Percentiles rank a stretch among this genome's conserved stretches.
Conservation (phyloP, 345 rosid species). For the Pelargonium nanum region DNA sequence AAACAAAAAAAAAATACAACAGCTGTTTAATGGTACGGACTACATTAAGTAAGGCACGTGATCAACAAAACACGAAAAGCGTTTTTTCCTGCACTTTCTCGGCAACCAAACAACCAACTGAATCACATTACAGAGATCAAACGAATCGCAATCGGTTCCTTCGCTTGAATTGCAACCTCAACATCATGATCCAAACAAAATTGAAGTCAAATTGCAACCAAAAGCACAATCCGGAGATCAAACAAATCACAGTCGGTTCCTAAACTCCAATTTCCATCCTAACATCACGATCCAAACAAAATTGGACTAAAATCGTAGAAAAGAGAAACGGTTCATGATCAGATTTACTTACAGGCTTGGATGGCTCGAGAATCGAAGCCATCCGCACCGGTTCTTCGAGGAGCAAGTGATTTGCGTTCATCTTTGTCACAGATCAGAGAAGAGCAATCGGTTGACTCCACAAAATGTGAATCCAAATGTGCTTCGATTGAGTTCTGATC, state of each 20-base stretch:
- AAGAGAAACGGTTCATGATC: neutral
- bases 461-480: neutral
- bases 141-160: too few species aligned
- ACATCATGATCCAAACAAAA: neutral
- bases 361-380: slow-evolving; percentile 63
- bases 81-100: slow-evolving; percentile 7
- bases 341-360: slow-evolving; percentile 32
- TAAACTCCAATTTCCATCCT: too few species aligned
- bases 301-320: neutral
- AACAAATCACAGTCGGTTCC: neutral
- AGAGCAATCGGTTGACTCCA: neutral
- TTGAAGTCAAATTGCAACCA: neutral
- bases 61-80: too few species aligned
- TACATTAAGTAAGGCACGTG: too few species aligned
- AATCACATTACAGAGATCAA: neutral
- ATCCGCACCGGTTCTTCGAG: slow-evolving; percentile 56
- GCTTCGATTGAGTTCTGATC: too few species aligned
- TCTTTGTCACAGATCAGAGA: slow-evolving; percentile 10
- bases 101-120: slow-evolving; percentile 5
- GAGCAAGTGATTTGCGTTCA: slow-evolving; percentile 34
- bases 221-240: neutral
- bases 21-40: too few species aligned
- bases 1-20: too few species aligned
- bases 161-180: too few species aligned
- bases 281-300: neutral